A percentile compares a stretch with the other conserved stretches of the same genome.
Evolutionary conservation across 2,329 filamentous ascomycete species (phyloP).

Genomic region (Cryphonectria carpinicola): DNA sequence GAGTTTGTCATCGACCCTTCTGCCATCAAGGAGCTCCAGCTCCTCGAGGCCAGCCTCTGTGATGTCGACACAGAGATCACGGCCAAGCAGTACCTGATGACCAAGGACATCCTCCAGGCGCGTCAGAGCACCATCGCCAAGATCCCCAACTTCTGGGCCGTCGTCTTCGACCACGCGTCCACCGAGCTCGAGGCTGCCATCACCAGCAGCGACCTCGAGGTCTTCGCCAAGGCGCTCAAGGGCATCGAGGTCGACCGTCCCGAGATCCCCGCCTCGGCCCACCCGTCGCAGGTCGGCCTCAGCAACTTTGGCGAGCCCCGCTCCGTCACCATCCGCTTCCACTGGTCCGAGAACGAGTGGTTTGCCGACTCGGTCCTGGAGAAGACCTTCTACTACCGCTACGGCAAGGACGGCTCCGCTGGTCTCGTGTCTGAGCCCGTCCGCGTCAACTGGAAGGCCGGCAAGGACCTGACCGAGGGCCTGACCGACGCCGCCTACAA

Average conservation of each 20-base stretch:
- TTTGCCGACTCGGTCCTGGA: constrained; percentile 64
- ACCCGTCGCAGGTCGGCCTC: constrained; percentile 38
- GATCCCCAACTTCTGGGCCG: constrained; percentile 70
- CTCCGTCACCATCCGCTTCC: constrained; percentile 58
- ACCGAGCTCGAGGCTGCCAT: constrained; percentile 67
- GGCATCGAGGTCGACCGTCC: constrained; percentile 54
- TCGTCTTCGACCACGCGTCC: constrained; percentile 62
- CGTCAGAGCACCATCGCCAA: constrained; percentile 60
- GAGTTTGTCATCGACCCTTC: constrained; percentile 37
- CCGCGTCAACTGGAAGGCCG: constrained; percentile 68
- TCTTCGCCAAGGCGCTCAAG: constrained; percentile 60
- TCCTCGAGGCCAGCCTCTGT: constrained; percentile 37
- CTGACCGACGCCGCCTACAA: constrained; percentile 63
- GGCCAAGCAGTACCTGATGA: constrained; percentile 39
- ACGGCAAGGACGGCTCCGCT: constrained; percentile 48
- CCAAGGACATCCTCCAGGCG: constrained; percentile 53
- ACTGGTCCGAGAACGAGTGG: constrained; percentile 64
- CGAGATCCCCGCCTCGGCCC: constrained; percentile 43
- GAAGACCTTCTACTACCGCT: constrained; percentile 71
- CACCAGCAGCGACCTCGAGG: constrained; percentile 60
- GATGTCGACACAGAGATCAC: constrained; percentile 40
- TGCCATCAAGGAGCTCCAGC: constrained; percentile 40
- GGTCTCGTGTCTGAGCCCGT: constrained; percentile 67
- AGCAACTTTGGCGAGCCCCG: constrained; percentile 60
- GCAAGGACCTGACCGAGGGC: constrained; percentile 66